Conservation (phyloP, 805 yeast species). For the Saturnispora silvae region DNA sequence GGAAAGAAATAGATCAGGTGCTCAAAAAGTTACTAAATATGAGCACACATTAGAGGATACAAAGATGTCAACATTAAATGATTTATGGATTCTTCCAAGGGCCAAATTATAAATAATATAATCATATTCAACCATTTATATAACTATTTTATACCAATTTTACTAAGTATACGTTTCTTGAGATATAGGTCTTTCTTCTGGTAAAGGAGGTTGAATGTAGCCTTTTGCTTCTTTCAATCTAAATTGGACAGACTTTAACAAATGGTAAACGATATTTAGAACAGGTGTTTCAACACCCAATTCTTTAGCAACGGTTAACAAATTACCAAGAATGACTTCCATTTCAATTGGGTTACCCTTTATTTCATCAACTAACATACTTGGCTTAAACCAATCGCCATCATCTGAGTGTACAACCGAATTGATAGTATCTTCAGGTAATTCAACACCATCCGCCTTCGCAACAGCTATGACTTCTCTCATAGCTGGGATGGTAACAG, state of each 20-base stretch:
- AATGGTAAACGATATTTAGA: constrained; percentile 43
- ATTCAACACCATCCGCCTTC: constrained; percentile 49
- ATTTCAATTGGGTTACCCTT: constrained; percentile 61
- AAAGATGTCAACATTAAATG: constrained; percentile 19
- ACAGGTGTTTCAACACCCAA: constrained; percentile 46
- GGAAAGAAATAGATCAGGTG: constrained; percentile 18
- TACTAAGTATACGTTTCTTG: too few species aligned
- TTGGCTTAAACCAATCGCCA: constrained; percentile 51
- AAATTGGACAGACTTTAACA: constrained; percentile 53
- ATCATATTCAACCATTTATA: not conserved
- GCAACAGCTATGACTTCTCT: constrained; percentile 57
- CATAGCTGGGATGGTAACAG: constrained; percentile 51
- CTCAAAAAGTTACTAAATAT: constrained; percentile 17
- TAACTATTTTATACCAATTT: not conserved
- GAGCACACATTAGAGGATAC: constrained; percentile 19
- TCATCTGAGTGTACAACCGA: constrained; percentile 47
- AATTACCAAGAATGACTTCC: constrained; percentile 63
- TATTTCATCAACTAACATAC: constrained; percentile 60
- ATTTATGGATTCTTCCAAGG: constrained; percentile 15
- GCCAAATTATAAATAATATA: constrained; percentile 7
- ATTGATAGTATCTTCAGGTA: constrained; percentile 41
- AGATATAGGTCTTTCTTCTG: constrained; percentile 31
- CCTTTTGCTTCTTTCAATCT: constrained; percentile 50
- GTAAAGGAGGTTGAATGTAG: constrained; percentile 34
- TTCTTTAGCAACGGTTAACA: constrained; percentile 40